These are phyloP conservation scores for Penicillium sumatraense DNA, from an alignment of 2,329 filamentous ascomycete genomes.

Conservation along the genomic window DNA sequence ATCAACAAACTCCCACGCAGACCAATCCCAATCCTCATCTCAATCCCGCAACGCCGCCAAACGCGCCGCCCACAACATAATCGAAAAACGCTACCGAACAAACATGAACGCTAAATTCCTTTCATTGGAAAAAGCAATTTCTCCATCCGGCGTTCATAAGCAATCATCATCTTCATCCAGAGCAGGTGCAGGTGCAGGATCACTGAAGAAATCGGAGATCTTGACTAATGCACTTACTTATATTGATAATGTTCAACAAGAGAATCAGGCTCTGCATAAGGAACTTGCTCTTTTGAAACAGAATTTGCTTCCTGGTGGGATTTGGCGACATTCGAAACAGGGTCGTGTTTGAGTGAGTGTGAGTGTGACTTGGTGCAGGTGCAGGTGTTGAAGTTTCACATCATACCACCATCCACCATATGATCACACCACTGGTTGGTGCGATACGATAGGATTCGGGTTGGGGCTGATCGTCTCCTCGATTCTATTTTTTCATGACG, in stretches of 20 bases:
- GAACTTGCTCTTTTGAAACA: constrained; percentile 38
- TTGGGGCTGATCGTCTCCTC: too few relatives aligned
- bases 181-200: constrained; percentile 36
- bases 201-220: constrained; percentile 45
- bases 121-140: constrained; percentile 43
- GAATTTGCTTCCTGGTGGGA: constrained; percentile 28
- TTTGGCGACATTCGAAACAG: constrained; percentile 29
- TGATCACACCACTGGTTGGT: background rate
- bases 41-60: constrained; percentile 42
- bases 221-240: constrained; percentile 42
- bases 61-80: constrained; percentile 47
- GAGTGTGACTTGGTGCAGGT: constrained; percentile 1
- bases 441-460: too few relatives aligned
- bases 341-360: too few relatives aligned
- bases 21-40: constrained; percentile 26
- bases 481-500: constrained; percentile 19
- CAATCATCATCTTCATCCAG: constrained; percentile 20
- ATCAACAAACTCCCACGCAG: constrained; percentile 26
- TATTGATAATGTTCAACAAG: constrained; percentile 41
- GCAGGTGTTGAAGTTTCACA: too few relatives aligned
- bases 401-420: too few relatives aligned
- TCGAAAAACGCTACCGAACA: constrained; percentile 48
- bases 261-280: constrained; percentile 38
- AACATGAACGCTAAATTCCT: constrained; percentile 50
- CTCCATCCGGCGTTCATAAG: constrained; percentile 29